Base-by-base conservation (phyloP, 1,139 yeast genomes). In the Scheffersomyces cryptocercus region DNA sequence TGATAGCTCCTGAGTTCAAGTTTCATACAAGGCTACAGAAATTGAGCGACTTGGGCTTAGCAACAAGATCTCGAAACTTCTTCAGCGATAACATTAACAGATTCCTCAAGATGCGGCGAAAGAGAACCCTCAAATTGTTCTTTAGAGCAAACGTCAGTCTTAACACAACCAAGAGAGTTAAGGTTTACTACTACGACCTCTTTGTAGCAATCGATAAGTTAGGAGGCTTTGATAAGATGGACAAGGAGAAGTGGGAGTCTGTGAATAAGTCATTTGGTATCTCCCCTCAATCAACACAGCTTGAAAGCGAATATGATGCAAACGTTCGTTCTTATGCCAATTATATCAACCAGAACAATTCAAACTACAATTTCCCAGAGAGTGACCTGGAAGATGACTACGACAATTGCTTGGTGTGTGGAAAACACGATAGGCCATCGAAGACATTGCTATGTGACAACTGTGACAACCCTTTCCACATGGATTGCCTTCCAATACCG, bases 401-500 rank as follows among this genome's bases (percentile, higher is more conserved):
- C n/a, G 76, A 68, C 30, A 67, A 64, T 43, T 85, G 91, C 52
- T 60, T 73, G 35, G 55, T 82, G 3, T 85, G 95, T 58, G 75
- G 77, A 5, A 62, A 63, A 12, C 69, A 71, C 45, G 74, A 75
- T 41, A 67, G 75, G 15, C 85, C 85, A 0, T 64, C 70, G 1
- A 63, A 70, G 14, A 80, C 84, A 4, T 63, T 86, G 20, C 61
- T 81, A 6, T 88, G 96, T 59, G 89, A 84, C 50, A 85, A 85
- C 34, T 90, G 97, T 60, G 82, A 84, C 47, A 75, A 76, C 41
- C 77, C 80, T 0, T 88, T 68, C 61, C 97, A 90, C 59, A 70
- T 73, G 64, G 62, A 68, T 36, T 88, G 96, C 56, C 65, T 88
- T 10, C 65, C 68, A 1, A 81, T 85, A 1, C 81, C 82, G 1